Evolutionary conservation across 2,329 filamentous ascomycete species (phyloP).

Genomic region (Fusarium torulosum): DNA sequence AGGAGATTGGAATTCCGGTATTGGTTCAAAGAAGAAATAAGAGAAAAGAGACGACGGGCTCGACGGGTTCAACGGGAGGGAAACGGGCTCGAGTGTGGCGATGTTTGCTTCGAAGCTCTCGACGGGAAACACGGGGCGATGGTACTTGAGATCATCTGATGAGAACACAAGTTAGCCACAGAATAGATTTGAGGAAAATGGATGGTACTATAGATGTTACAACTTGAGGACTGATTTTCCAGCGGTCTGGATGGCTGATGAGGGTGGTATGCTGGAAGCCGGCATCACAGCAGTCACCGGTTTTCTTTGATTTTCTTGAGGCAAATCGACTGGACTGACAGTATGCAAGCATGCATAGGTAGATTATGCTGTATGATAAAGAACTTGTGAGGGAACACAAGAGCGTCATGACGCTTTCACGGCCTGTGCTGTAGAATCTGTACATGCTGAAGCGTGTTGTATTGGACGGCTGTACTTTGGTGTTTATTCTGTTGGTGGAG

Average conservation of each 20-base stretch:
- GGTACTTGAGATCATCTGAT: background rate
- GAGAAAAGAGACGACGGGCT: slow-evolving; percentile 2
- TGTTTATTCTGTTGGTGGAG: background rate
- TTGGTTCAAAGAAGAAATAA: slow-evolving; percentile 8
- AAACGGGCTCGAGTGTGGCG: slow-evolving; percentile 9
- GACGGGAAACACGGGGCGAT: slow-evolving; percentile 10
- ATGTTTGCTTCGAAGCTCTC: slow-evolving; percentile 5
- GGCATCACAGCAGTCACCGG: slow-evolving; percentile 19
- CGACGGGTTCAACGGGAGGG: slow-evolving; percentile 20
- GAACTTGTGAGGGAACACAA: slow-evolving; percentile 14
- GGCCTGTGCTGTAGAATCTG: background rate
- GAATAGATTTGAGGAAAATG: background rate
- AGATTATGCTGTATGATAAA: slow-evolving; percentile 16
- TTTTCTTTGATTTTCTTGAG: slow-evolving; percentile 19
- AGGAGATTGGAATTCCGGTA: background rate
- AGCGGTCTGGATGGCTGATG: slow-evolving; percentile 13
- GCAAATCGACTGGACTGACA: background rate
- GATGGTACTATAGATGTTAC: background rate
- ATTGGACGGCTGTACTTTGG: background rate
- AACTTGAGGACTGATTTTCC: background rate
- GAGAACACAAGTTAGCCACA: slow-evolving; percentile 6
- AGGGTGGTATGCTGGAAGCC: slow-evolving; percentile 9
- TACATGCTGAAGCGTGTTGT: background rate
- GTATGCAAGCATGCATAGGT: slow-evolving; percentile 12
- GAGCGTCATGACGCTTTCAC: background rate